Conservation (phyloP, 805 yeast genomes). For the Metschnikowia baotianmanensis region DNA sequence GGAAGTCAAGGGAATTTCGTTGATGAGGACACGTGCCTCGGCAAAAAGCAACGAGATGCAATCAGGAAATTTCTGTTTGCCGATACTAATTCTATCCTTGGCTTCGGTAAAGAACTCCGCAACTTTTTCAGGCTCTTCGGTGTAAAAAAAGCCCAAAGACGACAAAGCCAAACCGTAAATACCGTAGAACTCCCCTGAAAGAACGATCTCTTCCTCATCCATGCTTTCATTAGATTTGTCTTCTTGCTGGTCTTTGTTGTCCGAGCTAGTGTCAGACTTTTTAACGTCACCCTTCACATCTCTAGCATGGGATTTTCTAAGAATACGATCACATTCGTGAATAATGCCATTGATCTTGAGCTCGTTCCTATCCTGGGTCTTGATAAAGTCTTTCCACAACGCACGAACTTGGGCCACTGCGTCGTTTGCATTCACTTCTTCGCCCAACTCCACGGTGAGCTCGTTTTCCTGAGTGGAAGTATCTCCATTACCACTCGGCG, state of each 20-base stretch:
- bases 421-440: constrained; percentile 70
- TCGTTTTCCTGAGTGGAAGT: constrained; percentile 22
- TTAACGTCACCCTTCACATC: constrained; percentile 11
- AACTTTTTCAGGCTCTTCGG: constrained; percentile 42
- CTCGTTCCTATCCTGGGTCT: constrained; percentile 59
- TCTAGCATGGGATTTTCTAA: constrained; percentile 42
- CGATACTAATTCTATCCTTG: constrained; percentile 62
- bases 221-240: neutral
- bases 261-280: neutral
- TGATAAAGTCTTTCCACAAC: constrained; percentile 62
- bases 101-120: constrained; percentile 67
- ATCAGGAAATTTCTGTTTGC: constrained; percentile 49
- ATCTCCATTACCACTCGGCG: neutral
- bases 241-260: neutral
- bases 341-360: constrained; percentile 75
- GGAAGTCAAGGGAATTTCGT: constrained; percentile 57
- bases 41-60: constrained; percentile 50
- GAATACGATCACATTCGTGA: constrained; percentile 86
- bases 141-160: constrained; percentile 58
- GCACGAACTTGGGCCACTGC: constrained; percentile 75
- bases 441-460: constrained; percentile 61
- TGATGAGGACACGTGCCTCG: constrained; percentile 52
- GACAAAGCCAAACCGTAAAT: constrained; percentile 72
- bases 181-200: constrained; percentile 58
- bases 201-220: constrained; percentile 18